A percentile compares a stretch with the other conserved stretches of the same genome.
Conservation (phyloP, 2,329 filamentous ascomycete species). For the Stachybotrys chartarum region DNA sequence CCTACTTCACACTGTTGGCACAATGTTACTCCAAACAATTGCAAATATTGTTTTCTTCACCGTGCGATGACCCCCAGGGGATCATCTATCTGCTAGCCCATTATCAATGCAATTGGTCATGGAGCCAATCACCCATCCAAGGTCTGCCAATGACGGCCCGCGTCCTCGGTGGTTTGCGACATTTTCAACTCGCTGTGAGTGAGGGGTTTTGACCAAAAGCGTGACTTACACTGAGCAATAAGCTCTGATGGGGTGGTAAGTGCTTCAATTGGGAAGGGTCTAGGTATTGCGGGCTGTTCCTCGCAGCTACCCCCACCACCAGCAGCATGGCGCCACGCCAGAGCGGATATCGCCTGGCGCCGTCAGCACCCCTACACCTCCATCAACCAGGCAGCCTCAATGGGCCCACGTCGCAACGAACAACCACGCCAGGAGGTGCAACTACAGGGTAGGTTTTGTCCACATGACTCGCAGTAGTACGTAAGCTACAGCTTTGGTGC, state of each 20-base stretch:
- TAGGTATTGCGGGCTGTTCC: not conserved
- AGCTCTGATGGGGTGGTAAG: not conserved
- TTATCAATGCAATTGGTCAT: not conserved
- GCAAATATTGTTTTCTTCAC: no score
- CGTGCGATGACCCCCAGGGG: no score
- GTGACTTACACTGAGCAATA: not conserved
- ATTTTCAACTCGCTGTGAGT: not conserved
- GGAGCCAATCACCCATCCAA: not conserved
- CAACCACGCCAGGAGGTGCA: no score
- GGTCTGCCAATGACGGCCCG: not conserved
- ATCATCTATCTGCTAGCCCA: not conserved
- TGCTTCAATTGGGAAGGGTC: not conserved
- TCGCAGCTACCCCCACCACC: not conserved
- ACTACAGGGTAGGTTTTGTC: no score
- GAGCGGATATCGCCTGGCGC: not conserved
- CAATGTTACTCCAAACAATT: not conserved
- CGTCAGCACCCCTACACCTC: not conserved
- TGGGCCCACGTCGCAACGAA: no score
- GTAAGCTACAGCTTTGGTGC: no score
- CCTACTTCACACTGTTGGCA: no score
- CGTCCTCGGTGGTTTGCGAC: not conserved
- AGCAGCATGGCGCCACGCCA: not conserved
- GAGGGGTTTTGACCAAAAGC: not conserved
- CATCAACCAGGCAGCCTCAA: not conserved
- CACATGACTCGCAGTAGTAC: no score